Percentiles rank a stretch among this genome's conserved stretches.
These are phyloP conservation scores for Boletus insuetus DNA, from an alignment of 768 basidiomycete genomes.

Conservation along the genomic window DNA sequence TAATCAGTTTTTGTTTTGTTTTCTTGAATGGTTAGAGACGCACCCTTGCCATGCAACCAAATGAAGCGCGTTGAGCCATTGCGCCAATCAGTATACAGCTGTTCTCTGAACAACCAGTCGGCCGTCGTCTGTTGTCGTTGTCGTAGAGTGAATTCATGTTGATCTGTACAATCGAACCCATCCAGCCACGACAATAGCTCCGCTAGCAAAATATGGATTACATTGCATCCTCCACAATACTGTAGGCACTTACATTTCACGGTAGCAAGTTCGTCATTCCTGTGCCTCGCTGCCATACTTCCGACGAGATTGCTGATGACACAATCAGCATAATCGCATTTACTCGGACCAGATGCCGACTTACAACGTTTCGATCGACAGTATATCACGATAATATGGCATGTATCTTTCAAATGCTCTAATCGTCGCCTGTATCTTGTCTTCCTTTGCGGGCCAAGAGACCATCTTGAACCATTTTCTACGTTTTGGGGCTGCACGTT, in stretches of 20 bases:
- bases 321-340: not conserved
- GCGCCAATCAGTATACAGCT: not conserved
- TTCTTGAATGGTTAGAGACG: not conserved
- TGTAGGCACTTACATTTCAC: not conserved
- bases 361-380: not conserved
- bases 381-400: not conserved
- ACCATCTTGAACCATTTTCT: not conserved
- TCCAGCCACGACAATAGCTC: not conserved
- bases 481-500: not conserved
- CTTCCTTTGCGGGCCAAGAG: not conserved
- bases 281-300: not conserved
- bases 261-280: not conserved
- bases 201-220: not conserved
- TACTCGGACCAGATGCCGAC: not conserved
- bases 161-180: not conserved
- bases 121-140: not conserved
- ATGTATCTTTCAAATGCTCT: not conserved
- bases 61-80: not conserved
- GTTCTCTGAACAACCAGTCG: not conserved
- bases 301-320: not conserved
- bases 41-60: constrained; percentile 8
- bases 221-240: no score
- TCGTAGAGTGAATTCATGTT: not conserved
- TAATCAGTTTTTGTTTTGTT: not conserved
- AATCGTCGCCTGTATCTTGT: not conserved